phyloP scores from a whole-genome alignment of 768 basidiomycete species.

The Podaxis sp. region DNA sequence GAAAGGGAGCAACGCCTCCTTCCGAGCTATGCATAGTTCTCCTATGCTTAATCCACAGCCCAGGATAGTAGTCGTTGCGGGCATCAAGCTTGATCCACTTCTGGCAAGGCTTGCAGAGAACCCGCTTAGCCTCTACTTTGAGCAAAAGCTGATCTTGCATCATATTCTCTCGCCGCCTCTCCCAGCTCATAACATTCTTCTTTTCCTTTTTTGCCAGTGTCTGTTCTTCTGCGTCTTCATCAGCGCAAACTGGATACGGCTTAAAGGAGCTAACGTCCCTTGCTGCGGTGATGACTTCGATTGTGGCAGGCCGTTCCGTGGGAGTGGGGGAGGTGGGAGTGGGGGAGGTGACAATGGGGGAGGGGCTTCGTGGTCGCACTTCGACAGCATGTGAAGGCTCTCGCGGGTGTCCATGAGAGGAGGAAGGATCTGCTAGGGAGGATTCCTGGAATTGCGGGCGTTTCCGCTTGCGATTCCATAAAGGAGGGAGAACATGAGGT shows the following conservation, averaged over 20 bases:
- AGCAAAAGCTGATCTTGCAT: neutral
- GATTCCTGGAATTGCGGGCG: neutral
- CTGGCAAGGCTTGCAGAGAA: conserved; percentile 2
- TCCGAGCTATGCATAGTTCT: conserved; percentile 1
- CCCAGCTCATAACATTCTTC: conserved; percentile 10
- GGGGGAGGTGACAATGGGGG: neutral
- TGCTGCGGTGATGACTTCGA: neutral
- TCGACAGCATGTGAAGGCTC: neutral
- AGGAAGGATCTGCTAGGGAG: no score
- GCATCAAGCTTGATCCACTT: conserved; percentile 8
- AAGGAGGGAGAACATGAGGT: neutral
- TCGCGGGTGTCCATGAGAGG: no score
- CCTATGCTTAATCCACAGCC: conserved; percentile 10
- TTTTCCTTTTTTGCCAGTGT: neutral
- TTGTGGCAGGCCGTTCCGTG: neutral
- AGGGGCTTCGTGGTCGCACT: neutral
- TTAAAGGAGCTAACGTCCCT: neutral
- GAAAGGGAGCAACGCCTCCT: neutral
- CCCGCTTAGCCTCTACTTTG: conserved; percentile 4
- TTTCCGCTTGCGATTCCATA: conserved; percentile 1
- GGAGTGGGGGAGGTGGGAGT: neutral
- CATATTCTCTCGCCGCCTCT: neutral
- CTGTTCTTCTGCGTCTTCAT: neutral
- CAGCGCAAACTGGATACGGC: neutral
- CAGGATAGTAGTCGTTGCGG: conserved; percentile 11